Conservation (phyloP, 768 basidiomycete species). For the Rhodotorula kratochvilovae region DNA sequence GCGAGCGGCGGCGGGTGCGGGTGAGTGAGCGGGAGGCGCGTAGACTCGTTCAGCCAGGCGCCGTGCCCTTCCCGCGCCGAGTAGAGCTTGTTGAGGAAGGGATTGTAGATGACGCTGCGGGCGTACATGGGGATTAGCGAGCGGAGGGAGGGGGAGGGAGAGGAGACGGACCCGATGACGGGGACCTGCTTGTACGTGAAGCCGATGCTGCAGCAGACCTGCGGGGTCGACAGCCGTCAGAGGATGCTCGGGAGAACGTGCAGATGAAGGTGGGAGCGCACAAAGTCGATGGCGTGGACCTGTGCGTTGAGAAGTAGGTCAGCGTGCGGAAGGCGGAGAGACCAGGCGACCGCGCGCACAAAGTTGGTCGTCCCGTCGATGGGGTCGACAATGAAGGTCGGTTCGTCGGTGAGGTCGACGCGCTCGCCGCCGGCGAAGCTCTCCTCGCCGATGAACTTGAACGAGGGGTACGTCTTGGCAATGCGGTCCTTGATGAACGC, state of each 20-base stretch:
- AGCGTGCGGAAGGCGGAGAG: background rate
- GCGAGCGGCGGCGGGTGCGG: constrained; percentile 57
- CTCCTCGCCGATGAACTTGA: constrained; percentile 83
- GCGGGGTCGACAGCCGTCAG: constrained; percentile 38
- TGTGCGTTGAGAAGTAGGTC: background rate
- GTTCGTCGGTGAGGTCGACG: constrained; percentile 60
- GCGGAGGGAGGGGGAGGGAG: background rate
- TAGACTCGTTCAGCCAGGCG: constrained; percentile 62
- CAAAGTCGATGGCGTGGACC: constrained; percentile 33
- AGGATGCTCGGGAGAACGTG: background rate
- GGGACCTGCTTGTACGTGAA: constrained; percentile 76
- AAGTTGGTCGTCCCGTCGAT: constrained; percentile 86
- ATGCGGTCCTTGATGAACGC: constrained; percentile 71
- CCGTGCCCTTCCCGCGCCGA: constrained; percentile 74
- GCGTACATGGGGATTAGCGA: background rate
- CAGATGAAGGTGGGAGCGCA: background rate
- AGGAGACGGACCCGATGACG: constrained; percentile 57
- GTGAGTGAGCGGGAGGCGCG: constrained; percentile 59
- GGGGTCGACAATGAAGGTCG: constrained; percentile 94
- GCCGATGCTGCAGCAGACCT: constrained; percentile 84
- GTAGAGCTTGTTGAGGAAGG: constrained; percentile 82
- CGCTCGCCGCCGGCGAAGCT: constrained; percentile 70
- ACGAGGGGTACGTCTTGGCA: constrained; percentile 45
- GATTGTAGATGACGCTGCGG: constrained; percentile 73
- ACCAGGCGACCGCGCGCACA: constrained; percentile 28